Conservation (phyloP, 2,329 filamentous ascomycete genomes). For the Claviceps quebecensis region DNA sequence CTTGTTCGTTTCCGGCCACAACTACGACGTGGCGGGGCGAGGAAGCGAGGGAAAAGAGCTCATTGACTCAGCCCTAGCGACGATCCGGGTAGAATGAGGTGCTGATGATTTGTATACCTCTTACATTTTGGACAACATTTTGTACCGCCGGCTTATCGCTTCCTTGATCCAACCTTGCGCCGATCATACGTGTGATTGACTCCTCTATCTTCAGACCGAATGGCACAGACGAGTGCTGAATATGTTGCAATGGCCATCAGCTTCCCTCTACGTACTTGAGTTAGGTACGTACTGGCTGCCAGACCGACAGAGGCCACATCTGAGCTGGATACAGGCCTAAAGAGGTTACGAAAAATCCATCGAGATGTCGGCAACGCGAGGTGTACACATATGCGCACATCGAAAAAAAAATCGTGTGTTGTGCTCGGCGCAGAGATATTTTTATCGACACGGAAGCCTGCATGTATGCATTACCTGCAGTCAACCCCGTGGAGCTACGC, state of each 20-base stretch:
- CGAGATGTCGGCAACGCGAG: neutral
- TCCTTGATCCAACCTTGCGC: neutral
- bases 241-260: too few species aligned
- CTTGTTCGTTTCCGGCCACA: neutral
- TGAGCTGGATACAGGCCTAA: neutral
- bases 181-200: neutral
- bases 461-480: slow-evolving; percentile 2
- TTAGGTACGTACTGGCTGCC: neutral
- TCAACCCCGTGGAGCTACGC: neutral
- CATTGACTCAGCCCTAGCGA: neutral
- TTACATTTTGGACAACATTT: neutral
- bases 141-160: slow-evolving; percentile 2
- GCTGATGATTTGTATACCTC: neutral
- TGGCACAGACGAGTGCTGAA: neutral
- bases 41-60: neutral
- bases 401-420: neutral
- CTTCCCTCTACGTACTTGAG: neutral
- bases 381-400: neutral
- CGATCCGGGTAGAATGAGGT: neutral
- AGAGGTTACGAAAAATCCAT: neutral
- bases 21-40: neutral
- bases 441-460: neutral
- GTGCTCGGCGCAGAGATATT: neutral
- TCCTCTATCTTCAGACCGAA: neutral
- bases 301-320: neutral